A percentile compares a stretch with the other conserved stretches of the same genome.
These are phyloP conservation scores for Lipomyces spencermartinsiae DNA, from an alignment of 805 yeast species.

Conservation along the genomic window DNA sequence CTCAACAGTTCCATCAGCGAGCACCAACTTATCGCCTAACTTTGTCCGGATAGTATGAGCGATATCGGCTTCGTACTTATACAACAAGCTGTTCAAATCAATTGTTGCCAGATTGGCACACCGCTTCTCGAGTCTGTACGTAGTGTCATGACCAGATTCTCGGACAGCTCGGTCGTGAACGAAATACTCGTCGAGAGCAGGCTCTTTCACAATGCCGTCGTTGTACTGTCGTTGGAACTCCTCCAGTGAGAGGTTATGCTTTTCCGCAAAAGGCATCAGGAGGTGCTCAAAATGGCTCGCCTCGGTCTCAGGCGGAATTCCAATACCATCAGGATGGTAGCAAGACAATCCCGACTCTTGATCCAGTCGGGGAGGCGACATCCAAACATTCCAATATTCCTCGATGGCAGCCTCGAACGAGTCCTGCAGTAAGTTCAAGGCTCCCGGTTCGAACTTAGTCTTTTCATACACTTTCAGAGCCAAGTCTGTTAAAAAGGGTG, in stretches of 20 bases:
- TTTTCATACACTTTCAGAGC: conserved; percentile 69
- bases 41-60: conserved; percentile 62
- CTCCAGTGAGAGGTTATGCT: conserved; percentile 61
- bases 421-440: conserved; percentile 66
- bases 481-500: conserved; percentile 96
- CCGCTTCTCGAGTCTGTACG: conserved; percentile 85
- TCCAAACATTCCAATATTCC: conserved; percentile 87
- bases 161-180: conserved; percentile 93
- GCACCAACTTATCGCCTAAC: conserved; percentile 57
- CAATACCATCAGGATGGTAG: conserved; percentile 86
- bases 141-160: conserved; percentile 95
- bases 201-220: conserved; percentile 67
- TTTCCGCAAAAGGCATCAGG: conserved; percentile 69
- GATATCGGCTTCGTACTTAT: conserved; percentile 89
- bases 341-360: conserved; percentile 78
- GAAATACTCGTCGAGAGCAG: conserved; percentile 85
- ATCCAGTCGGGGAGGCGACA: conserved; percentile 73
- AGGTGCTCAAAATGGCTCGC: conserved; percentile 81
- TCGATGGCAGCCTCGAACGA: conserved; percentile 80
- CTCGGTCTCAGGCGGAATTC: conserved; percentile 98
- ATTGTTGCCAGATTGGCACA: conserved; percentile 91
- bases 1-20: conserved; percentile 50
- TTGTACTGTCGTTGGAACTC: conserved; percentile 77
- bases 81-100: conserved; percentile 82
- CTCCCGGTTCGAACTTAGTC: conserved; percentile 49